phyloP scores from a whole-genome alignment of 495 filamentous ascomycete genomes.

The Trichoderma parareesei region DNA sequence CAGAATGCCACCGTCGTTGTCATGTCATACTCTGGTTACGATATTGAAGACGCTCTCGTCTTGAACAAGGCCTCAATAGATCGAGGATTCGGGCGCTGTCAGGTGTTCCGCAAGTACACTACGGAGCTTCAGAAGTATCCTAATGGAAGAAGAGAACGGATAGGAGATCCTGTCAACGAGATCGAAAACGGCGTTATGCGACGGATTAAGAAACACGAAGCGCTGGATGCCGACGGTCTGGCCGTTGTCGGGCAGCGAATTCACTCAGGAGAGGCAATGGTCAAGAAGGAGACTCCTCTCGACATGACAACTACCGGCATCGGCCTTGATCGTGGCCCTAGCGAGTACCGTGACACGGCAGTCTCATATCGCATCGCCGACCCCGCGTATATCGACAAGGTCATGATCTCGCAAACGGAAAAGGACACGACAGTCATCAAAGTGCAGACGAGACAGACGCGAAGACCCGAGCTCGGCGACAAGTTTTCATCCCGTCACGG shows the following conservation, averaged over 20 bases:
- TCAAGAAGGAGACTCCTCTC: constrained; percentile 76
- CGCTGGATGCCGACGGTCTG: constrained; percentile 71
- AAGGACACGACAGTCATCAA: constrained; percentile 75
- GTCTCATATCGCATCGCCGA: constrained; percentile 79
- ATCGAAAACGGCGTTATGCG: constrained; percentile 42
- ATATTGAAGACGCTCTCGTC: constrained; percentile 97
- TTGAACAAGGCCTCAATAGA: constrained; percentile 93
- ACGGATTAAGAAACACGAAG: constrained; percentile 61
- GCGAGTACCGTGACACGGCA: constrained; percentile 58
- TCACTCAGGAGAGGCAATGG: constrained; percentile 65
- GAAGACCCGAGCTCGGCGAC: constrained; percentile 88
- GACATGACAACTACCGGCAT: constrained; percentile 58
- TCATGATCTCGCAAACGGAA: constrained; percentile 83
- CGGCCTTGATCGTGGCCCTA: constrained; percentile 53
- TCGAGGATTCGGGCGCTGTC: constrained; percentile 89
- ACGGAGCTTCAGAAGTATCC: constrained; percentile 71
- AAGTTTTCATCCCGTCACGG: constrained; percentile 98
- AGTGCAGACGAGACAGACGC: constrained; percentile 84
- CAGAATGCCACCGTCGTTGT: constrained; percentile 96
- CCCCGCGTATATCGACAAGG: constrained; percentile 84
- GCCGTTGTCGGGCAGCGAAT: constrained; percentile 75
- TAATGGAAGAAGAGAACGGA: constrained; percentile 67
- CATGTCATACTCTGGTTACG: constrained; percentile 98
- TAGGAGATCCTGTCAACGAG: constrained; percentile 51
- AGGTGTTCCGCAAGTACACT: constrained; percentile 85